These are phyloP conservation scores for Lipomyces anomalus DNA, from an alignment of 805 yeast genomes.

Conservation along the genomic window DNA sequence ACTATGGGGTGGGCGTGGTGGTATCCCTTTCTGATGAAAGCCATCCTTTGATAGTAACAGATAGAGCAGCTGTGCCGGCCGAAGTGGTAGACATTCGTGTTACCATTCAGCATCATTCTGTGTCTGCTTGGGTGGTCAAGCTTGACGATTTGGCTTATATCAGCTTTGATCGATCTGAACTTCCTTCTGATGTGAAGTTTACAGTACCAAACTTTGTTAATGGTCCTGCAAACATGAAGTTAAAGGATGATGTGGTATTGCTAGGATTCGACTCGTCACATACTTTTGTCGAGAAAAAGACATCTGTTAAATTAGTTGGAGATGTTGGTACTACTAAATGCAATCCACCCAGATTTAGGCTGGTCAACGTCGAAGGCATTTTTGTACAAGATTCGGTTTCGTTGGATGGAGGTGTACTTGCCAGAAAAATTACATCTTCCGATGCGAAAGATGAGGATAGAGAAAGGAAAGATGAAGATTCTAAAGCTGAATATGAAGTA, in stretches of 20 bases:
- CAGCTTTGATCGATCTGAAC: slow-evolving; percentile 11
- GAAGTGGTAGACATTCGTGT: slow-evolving; percentile 18
- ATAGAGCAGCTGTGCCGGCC: slow-evolving; percentile 21
- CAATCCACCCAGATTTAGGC: slow-evolving; percentile 20
- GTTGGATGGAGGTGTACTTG: slow-evolving; percentile 20
- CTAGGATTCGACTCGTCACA: slow-evolving; percentile 13
- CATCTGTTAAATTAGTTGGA: slow-evolving; percentile 7
- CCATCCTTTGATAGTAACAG: slow-evolving; percentile 16
- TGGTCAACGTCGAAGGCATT: slow-evolving; percentile 17
- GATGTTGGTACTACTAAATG: slow-evolving; percentile 20
- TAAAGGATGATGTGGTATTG: slow-evolving; percentile 14
- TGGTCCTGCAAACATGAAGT: neutral
- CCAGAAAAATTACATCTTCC: neutral
- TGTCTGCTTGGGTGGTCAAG: slow-evolving; percentile 17
- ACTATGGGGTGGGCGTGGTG: slow-evolving; percentile 18
- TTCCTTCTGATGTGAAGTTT: slow-evolving; percentile 14
- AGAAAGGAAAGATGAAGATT: neutral
- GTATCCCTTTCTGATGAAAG: slow-evolving; percentile 10
- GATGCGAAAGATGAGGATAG: neutral
- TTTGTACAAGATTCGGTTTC: slow-evolving; percentile 12
- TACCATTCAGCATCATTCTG: slow-evolving; percentile 21
- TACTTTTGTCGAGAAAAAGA: slow-evolving; percentile 12
- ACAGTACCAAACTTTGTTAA: slow-evolving; percentile 8
- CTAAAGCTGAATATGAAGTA: slow-evolving; percentile 6
- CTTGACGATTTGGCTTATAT: slow-evolving; percentile 18